Base-by-base conservation (phyloP, 352 stramenopile genomes). In the Elongisporangium undulatum region DNA sequence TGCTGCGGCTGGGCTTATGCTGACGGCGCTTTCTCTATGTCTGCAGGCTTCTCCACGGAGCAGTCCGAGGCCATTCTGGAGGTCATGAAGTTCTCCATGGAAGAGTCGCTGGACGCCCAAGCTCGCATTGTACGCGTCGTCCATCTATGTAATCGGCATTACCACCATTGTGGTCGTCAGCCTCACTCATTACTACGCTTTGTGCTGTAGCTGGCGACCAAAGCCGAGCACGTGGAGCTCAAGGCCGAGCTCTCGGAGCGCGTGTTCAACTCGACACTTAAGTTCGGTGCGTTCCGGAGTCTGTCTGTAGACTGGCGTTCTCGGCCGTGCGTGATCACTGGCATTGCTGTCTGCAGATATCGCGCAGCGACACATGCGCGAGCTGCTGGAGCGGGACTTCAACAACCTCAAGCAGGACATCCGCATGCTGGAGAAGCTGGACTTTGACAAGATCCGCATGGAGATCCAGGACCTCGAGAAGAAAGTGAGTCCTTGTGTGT, bases 401-500 rank as follows among this genome's bases (percentile, higher is more conserved):
- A 95, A 92, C 70, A 94, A 87, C 53, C 72, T 95, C 26, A 95
- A 95, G 69, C 84, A 94, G 61, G 86, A 95, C 64, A 95, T 95
- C 64, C 84, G 86, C 55, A 94, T 95, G 86, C 77, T 92, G 10
- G 86, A 95, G 68, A 94, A 95, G 64, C 90, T 94, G 63, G 86
- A 95, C 60, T 94, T 95, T 56, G 86, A 95, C 68, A 92, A 94
- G 62, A 89, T 95, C 59, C 86, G 84, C 58, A 84, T 92, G 64
- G 86, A 95, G 62, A 91, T 95, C 49, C 77, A 79, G 2, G 84
- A 94, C 69, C 80, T 95, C 8, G 86, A 95, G 61, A 93, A 93
- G 49, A 93, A 95, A 55, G 61, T 72, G 24, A 13, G 34, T 57
- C 9, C 2, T 17, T 45, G 12, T 45, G 34, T 8, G 34, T 45